Percentiles rank a stretch among this genome's conserved stretches.
phyloP scores from a whole-genome alignment of 371 early-diverging fungal genomes.

The Mortierella sp. region DNA sequence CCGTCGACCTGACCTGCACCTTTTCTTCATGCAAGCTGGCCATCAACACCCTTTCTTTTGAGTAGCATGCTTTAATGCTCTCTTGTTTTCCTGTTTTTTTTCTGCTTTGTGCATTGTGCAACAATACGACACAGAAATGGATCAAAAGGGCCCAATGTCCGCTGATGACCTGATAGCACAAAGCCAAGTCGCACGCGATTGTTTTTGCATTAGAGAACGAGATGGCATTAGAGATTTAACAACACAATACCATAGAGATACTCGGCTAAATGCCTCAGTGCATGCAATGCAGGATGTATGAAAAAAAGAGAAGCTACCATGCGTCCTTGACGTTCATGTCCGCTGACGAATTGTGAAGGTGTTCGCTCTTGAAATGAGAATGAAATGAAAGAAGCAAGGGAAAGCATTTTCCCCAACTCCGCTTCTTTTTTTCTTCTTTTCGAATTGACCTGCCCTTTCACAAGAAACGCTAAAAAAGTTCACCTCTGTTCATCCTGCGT shows the following conservation, averaged over 20 bases:
- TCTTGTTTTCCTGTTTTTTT: neutral
- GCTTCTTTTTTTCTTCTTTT: no score
- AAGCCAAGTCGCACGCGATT: neutral
- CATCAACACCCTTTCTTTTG: neutral
- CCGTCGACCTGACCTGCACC: neutral
- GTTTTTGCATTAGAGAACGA: neutral
- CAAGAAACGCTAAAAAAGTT: no score
- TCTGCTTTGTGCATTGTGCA: neutral
- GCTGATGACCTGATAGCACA: conserved; percentile 2
- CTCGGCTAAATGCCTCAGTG: no score
- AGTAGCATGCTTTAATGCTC: no score
- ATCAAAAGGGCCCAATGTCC: neutral
- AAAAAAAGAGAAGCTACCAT: no score
- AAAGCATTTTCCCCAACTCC: no score
- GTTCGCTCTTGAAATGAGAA: no score
- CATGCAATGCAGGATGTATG: no score
- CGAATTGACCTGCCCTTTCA: no score
- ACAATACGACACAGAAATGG: neutral
- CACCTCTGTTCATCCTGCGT: neutral
- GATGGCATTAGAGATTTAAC: neutral
- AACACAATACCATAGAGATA: neutral
- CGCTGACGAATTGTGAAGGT: no score
- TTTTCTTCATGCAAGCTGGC: neutral
- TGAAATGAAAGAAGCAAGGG: no score
- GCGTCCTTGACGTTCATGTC: no score